These are phyloP conservation scores for Zymoseptoria brevis DNA, from an alignment of 2,329 filamentous ascomycete species.

Conservation along the genomic window DNA sequence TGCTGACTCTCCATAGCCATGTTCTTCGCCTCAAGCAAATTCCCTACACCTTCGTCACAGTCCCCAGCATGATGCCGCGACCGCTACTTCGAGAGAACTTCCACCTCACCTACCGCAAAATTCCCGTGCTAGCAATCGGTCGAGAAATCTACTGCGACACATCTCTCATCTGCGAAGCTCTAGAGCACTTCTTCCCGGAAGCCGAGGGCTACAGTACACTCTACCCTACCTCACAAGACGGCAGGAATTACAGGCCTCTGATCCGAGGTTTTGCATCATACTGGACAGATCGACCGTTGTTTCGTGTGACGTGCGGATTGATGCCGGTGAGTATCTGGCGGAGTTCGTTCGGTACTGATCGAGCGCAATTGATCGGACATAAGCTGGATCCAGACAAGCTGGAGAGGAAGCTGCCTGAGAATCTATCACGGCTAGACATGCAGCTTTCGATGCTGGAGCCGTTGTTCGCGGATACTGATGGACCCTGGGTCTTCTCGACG, in stretches of 20 bases:
- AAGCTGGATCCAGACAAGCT: slow-evolving; percentile 32
- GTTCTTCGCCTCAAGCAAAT: slow-evolving; percentile 32
- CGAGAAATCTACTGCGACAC: slow-evolving; percentile 30
- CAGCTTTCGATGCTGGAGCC: slow-evolving; percentile 34
- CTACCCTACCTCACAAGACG: slow-evolving; percentile 28
- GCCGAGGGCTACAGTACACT: slow-evolving; percentile 29
- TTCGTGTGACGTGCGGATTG: slow-evolving; percentile 34
- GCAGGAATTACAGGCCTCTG: slow-evolving; percentile 29
- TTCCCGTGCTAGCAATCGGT: slow-evolving; percentile 28
- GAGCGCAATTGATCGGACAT: slow-evolving; percentile 34
- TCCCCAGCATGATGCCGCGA: slow-evolving; percentile 35
- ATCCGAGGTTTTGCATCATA: slow-evolving; percentile 35
- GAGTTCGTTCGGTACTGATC: slow-evolving; percentile 33
- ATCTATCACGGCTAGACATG: slow-evolving; percentile 31
- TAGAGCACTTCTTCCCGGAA: slow-evolving; percentile 26
- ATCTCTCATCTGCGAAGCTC: slow-evolving; percentile 27
- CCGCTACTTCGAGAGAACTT: slow-evolving; percentile 31
- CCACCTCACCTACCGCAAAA: slow-evolving; percentile 34
- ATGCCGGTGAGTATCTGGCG: slow-evolving; percentile 35
- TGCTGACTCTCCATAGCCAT: slow-evolving; percentile 5
- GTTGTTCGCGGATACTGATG: slow-evolving; percentile 22
- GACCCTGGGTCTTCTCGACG: slow-evolving; percentile 32
- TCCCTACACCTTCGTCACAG: slow-evolving; percentile 33
- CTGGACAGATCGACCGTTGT: slow-evolving; percentile 35
- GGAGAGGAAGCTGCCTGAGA: slow-evolving; percentile 32